Conservation (phyloP, 2,329 filamentous ascomycete genomes). For the Zasmidium cellare region DNA sequence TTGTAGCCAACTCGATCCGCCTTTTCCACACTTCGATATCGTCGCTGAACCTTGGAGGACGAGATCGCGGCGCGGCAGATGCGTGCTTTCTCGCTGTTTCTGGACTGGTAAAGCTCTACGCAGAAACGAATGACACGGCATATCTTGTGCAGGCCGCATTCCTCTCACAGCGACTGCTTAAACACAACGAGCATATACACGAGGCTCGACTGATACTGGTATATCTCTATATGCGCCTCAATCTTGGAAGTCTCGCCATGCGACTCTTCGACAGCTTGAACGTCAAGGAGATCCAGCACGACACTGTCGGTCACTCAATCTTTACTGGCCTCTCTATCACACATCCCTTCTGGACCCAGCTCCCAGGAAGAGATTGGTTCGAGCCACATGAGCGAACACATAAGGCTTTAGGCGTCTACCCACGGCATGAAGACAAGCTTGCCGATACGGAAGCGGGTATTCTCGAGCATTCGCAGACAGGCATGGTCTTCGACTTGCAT, state of each 20-base stretch:
- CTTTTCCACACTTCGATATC: constrained; percentile 27
- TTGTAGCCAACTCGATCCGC: constrained; percentile 26
- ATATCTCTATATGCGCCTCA: constrained; percentile 36
- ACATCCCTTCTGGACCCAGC: constrained; percentile 29
- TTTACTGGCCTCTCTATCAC: constrained; percentile 34
- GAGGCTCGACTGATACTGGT: constrained; percentile 36
- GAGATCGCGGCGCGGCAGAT: constrained; percentile 26
- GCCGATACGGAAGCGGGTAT: constrained; percentile 32
- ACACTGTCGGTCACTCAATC: constrained; percentile 37
- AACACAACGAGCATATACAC: constrained; percentile 29
- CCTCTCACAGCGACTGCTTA: constrained; percentile 31
- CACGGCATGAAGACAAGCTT: constrained; percentile 34
- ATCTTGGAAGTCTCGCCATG: constrained; percentile 33
- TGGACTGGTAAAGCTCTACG: constrained; percentile 30
- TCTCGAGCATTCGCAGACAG: constrained; percentile 33
- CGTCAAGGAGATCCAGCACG: constrained; percentile 39
- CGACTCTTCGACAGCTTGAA: constrained; percentile 32
- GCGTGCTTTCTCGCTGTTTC: constrained; percentile 36
- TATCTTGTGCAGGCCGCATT: constrained; percentile 33
- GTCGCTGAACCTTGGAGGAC: constrained; percentile 14
- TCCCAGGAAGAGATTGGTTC: constrained; percentile 18
- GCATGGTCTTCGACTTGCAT: constrained; percentile 39
- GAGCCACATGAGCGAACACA: constrained; percentile 32
- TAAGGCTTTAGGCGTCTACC: constrained; percentile 31
- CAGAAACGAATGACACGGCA: constrained; percentile 14